phyloP scores from a whole-genome alignment of 257 asterid genomes.

The Ajuga chamaepitys region DNA sequence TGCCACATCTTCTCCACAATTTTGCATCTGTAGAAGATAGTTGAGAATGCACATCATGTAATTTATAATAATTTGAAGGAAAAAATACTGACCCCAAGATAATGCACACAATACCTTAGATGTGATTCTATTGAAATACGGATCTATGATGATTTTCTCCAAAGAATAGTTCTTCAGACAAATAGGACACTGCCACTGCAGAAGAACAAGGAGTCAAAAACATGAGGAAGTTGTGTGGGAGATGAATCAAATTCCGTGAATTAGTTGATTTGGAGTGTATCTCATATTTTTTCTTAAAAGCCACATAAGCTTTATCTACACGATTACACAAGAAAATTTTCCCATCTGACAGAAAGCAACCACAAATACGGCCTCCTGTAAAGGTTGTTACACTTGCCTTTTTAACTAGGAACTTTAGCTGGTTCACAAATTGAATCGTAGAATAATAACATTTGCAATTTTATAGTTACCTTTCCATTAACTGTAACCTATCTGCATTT shows the following conservation, averaged over 20 bases:
- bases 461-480: too few relatives aligned
- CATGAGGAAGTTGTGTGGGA: slow-evolving; percentile 7
- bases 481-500: too few relatives aligned
- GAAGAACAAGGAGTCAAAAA: slow-evolving; percentile 18
- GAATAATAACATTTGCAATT: too few relatives aligned
- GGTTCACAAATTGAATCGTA: too few relatives aligned
- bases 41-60: neutral
- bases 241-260: neutral
- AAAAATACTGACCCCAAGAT: neutral
- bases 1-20: slow-evolving; percentile 74
- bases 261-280: neutral
- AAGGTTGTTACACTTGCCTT: too few relatives aligned
- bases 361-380: neutral
- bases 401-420: too few relatives aligned
- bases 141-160: slow-evolving; percentile 86
- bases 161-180: slow-evolving; percentile 87
- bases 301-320: neutral
- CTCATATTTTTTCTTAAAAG: neutral
- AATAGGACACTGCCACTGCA: slow-evolving; percentile 99
- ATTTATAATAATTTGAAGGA: neutral
- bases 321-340: neutral
- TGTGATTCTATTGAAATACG: slow-evolving; percentile 77
- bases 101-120: slow-evolving; percentile 51
- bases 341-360: neutral
- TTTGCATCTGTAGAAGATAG: slow-evolving; percentile 47